A percentile compares a stretch with the other conserved stretches of the same genome.
Conservation (phyloP, 495 filamentous ascomycete genomes). For the Rusavskia elegans region DNA sequence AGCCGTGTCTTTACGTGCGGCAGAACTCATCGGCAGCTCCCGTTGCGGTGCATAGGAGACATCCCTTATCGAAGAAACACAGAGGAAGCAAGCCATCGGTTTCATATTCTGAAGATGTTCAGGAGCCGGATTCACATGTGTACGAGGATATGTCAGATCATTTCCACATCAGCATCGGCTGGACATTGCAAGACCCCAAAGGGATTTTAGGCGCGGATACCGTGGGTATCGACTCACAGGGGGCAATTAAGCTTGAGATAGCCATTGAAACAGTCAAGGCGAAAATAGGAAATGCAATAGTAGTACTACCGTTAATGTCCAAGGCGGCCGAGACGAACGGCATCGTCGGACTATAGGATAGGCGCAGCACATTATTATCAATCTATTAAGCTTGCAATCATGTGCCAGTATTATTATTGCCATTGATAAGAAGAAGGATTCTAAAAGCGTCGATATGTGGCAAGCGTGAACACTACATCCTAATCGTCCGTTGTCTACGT, state of each 20-base stretch:
- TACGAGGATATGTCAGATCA: conserved; percentile 18
- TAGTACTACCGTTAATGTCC: conserved; percentile 25
- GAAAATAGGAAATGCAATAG: conserved; percentile 53
- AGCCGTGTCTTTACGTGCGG: conserved; percentile 53
- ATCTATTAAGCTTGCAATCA: too few species aligned
- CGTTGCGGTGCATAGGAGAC: not conserved
- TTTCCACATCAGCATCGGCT: conserved; percentile 60
- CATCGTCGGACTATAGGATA: conserved; percentile 9
- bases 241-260: conserved; percentile 9
- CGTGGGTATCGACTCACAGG: not conserved
- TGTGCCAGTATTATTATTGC: too few species aligned
- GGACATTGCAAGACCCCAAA: conserved; percentile 34
- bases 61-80: not conserved
- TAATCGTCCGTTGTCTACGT: too few species aligned
- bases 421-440: too few species aligned
- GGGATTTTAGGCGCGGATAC: conserved; percentile 13
- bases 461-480: too few species aligned
- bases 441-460: too few species aligned
- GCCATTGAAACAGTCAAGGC: conserved; percentile 38
- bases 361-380: too few species aligned
- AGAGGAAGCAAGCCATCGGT: not conserved
- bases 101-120: not conserved
- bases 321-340: conserved; percentile 10
- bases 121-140: not conserved
- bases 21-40: not conserved